Evolutionary conservation across 1,284 basidiomycete genomes (phyloP), one percentile per base, ranked within the genome.

Genomic region (Sporisorium scitamineum): DNA sequence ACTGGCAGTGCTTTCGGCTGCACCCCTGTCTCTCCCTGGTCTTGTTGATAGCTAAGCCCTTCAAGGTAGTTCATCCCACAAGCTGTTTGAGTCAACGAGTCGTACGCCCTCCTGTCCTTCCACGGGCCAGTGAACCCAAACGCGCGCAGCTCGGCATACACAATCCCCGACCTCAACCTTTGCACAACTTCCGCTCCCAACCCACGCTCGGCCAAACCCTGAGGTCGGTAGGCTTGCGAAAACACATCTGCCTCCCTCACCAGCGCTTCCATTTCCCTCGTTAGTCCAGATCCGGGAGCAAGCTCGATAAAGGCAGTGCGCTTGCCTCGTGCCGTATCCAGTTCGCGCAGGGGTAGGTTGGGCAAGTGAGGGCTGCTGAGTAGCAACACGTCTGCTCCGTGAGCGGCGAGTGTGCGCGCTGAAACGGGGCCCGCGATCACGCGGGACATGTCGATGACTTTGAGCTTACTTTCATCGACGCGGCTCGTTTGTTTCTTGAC

Each of bases 31-130:
- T 42, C 3, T 70, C 70, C 1, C 80, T 58, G 88, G 4, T 76
- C 53, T 0, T 86, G 85, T 68, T 87, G 89, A 4, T 89, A 89
- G 45, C 47, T 62, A 54, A 88, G 82, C 0, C 87, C 89, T 85
- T 91, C 91, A 10, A 89, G 88, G 26, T 86, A 80, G 63, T 91
- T 91, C 81, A 91, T 89, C 0, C 91, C 91, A 0, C 88, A 88
- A 0, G 90, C 89, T 0, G 90, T 91, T 82, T 92, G 90, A 0
- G 91, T 89, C 3, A 92, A 86, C 0, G 90, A 91, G 76, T 92
- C 91, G 68, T 91, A 92, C 1, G 90, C 90, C 44, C 89, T 87
- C 14, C 88, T 85, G 53, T 88, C 86, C 41, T 87, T 87, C 90
- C 90, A 91, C 0, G 89, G 89, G 0, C 90, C 90, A 3, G 90